A percentile compares a stretch with the other conserved stretches of the same genome.
Evolutionary conservation across 1,284 basidiomycete genomes (phyloP).

Genomic region (Fistulina hepatica): DNA sequence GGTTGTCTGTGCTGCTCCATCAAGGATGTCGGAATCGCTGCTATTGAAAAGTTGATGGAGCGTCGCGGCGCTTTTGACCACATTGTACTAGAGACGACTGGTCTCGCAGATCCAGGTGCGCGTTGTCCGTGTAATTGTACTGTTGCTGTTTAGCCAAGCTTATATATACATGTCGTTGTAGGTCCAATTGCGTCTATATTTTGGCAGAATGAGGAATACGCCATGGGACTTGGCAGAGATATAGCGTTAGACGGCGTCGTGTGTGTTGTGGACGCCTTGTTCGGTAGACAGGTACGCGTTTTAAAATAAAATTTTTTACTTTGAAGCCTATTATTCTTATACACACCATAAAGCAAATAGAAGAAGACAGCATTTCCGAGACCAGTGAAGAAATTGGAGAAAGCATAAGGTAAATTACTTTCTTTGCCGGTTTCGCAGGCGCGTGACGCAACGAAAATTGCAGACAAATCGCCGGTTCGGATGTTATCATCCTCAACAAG

Average conservation of each 20-base stretch:
- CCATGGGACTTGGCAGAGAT: conserved; percentile 54
- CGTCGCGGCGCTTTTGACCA: conserved; percentile 82
- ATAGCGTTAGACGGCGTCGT: conserved; percentile 83
- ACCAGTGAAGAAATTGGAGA: conserved; percentile 74
- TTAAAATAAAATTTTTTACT: neutral
- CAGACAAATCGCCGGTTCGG: conserved; percentile 84
- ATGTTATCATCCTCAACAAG: conserved; percentile 88
- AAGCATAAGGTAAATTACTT: conserved; percentile 49
- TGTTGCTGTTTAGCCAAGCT: neutral
- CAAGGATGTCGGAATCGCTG: conserved; percentile 82
- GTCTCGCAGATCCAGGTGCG: conserved; percentile 83
- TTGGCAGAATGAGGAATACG: conserved; percentile 88
- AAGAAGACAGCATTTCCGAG: conserved; percentile 58
- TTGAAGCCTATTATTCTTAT: conserved; percentile 1
- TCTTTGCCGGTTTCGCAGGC: neutral
- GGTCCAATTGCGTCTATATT: conserved; percentile 81
- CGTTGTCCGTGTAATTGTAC: conserved; percentile 3
- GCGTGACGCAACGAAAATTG: conserved; percentile 1
- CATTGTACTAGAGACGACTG: conserved; percentile 88
- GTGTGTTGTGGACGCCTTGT: conserved; percentile 83
- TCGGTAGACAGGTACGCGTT: conserved; percentile 60
- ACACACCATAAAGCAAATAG: conserved; percentile 56
- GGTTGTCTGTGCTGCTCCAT: conserved; percentile 93
- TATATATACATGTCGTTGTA: conserved; percentile 17
- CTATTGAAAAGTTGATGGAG: conserved; percentile 82